phyloP scores from a whole-genome alignment of 1,139 yeast genomes.

The Suhomyces atakaporum region DNA sequence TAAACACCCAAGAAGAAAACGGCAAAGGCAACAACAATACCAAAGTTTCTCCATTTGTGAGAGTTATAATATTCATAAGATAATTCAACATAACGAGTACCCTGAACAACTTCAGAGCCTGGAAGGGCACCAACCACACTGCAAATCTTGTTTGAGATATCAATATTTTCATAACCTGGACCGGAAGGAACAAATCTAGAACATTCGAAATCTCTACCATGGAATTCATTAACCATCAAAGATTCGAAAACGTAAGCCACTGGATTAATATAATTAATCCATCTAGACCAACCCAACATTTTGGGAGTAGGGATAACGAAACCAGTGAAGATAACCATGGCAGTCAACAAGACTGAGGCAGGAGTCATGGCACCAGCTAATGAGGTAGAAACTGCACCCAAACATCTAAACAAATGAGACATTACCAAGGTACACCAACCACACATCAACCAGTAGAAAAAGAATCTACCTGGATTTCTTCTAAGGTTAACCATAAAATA shows the following conservation, averaged over 20 bases:
- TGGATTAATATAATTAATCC: conserved; percentile 78
- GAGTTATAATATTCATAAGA: conserved; percentile 51
- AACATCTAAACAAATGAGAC: conserved; percentile 71
- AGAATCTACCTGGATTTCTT: conserved; percentile 67
- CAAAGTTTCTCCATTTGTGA: conserved; percentile 85
- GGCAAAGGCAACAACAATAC: conserved; percentile 61
- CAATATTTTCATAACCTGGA: conserved; percentile 40
- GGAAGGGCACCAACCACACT: conserved; percentile 61
- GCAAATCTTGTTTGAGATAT: conserved; percentile 54
- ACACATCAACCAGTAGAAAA: conserved; percentile 60
- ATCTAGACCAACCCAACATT: conserved; percentile 77
- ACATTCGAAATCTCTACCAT: conserved; percentile 43
- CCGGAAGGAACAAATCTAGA: conserved; percentile 56
- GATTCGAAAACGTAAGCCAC: conserved; percentile 70
- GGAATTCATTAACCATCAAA: conserved; percentile 63
- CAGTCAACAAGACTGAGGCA: conserved; percentile 61
- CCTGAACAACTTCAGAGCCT: conserved; percentile 56
- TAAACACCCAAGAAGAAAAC: conserved; percentile 58
- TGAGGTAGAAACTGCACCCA: conserved; percentile 65
- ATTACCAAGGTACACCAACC: conserved; percentile 58
- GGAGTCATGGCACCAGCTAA: conserved; percentile 74
- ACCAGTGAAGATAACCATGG: conserved; percentile 72
- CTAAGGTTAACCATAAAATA: conserved; percentile 72
- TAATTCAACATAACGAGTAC: conserved; percentile 53
- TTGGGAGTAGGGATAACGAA: conserved; percentile 67